A percentile compares a stretch with the other conserved stretches of the same genome.
Evolutionary conservation across 257 asterid species (phyloP).

Genomic region (Solanum megistacrolobum): DNA sequence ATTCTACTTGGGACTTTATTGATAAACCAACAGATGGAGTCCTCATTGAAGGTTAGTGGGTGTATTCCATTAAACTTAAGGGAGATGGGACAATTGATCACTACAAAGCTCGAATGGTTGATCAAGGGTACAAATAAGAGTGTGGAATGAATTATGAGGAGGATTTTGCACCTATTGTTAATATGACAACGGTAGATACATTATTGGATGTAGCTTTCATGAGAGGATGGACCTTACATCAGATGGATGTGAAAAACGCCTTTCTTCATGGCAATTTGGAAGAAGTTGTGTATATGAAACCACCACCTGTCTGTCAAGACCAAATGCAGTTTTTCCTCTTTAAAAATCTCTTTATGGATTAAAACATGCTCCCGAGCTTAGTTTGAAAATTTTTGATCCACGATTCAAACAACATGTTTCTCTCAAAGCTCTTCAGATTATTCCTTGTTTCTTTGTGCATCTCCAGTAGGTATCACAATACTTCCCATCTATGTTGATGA

Average conservation of each 20-base stretch:
- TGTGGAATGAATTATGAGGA: not conserved
- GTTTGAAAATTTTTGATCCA: not conserved
- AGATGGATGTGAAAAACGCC: not conserved
- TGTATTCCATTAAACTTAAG: no score
- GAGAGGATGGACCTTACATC: not conserved
- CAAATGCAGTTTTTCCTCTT: not conserved
- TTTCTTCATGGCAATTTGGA: not conserved
- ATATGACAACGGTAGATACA: no score
- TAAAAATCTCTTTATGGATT: not conserved
- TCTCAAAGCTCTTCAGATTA: not conserved
- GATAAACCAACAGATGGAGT: no score
- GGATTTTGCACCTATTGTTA: not conserved
- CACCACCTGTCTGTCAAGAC: not conserved
- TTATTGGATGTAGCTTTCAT: not conserved
- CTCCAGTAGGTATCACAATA: not conserved
- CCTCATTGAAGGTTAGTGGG: no score
- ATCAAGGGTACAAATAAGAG: not conserved
- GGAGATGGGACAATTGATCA: no score
- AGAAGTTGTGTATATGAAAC: not conserved
- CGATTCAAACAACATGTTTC: not conserved
- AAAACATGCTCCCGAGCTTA: not conserved
- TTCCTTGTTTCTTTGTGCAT: no score
- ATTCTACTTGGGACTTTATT: not conserved
- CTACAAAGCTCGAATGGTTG: no score
- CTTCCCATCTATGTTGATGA: not conserved